Evolutionary conservation across 1,284 basidiomycete species (phyloP).

Genomic region (Cutaneotrichosporon cyanovorans): DNA sequence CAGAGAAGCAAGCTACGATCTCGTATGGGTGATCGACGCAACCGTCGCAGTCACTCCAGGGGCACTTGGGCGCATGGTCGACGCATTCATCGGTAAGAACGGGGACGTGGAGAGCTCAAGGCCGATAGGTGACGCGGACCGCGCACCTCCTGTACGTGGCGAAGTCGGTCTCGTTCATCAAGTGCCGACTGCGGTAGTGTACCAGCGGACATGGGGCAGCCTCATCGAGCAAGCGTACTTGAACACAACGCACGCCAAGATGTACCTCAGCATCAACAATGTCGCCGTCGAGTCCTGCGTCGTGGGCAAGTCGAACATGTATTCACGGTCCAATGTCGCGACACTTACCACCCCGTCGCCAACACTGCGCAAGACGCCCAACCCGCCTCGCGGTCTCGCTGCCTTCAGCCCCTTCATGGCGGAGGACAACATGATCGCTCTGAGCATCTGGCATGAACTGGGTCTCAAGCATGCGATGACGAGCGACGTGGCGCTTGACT

Average conservation of each 20-base stretch:
- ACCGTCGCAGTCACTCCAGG: constrained; percentile 73
- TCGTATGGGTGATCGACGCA: constrained; percentile 95
- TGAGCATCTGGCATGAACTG: constrained; percentile 82
- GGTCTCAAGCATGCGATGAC: constrained; percentile 76
- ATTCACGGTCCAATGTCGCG: constrained; percentile 68
- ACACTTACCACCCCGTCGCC: constrained; percentile 36
- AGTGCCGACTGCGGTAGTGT: constrained; percentile 78
- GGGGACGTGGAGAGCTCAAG: constrained; percentile 32
- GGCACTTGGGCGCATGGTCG: constrained; percentile 80
- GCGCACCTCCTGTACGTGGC: constrained; percentile 26
- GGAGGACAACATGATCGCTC: constrained; percentile 92
- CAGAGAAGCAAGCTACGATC: constrained; percentile 69
- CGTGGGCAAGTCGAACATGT: constrained; percentile 93
- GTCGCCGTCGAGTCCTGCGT: constrained; percentile 88
- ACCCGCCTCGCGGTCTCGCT: constrained; percentile 52
- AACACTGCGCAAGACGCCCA: constrained; percentile 21
- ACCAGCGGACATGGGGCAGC: constrained; percentile 63
- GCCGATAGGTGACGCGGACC: constrained; percentile 22
- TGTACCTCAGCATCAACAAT: constrained; percentile 85
- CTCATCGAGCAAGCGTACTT: constrained; percentile 88
- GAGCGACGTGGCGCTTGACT: constrained; percentile 77
- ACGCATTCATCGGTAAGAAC: constrained; percentile 48
- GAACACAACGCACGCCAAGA: constrained; percentile 96
- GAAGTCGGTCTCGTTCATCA: constrained; percentile 86
- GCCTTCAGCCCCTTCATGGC: constrained; percentile 80